Conservation (phyloP, 1,139 yeast species). For the Pichia sp. region DNA sequence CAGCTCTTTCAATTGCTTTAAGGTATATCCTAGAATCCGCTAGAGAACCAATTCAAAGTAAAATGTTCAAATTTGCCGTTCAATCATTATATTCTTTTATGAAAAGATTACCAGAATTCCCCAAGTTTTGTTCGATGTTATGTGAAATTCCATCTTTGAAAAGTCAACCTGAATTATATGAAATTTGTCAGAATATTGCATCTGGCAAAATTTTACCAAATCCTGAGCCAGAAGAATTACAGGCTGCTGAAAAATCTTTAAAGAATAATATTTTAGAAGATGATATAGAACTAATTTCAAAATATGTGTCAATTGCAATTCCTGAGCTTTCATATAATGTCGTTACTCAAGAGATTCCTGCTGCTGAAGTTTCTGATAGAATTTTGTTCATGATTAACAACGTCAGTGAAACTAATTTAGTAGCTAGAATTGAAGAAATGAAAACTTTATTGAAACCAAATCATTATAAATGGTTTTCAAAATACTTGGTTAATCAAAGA, state of each 20-base stretch:
- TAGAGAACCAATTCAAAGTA: constrained; percentile 82
- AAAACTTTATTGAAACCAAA: constrained; percentile 50
- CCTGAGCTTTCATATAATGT: constrained; percentile 25
- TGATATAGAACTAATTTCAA: constrained; percentile 18
- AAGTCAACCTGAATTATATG: constrained; percentile 77
- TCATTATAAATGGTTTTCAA: constrained; percentile 76
- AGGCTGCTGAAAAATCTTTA: constrained; percentile 22
- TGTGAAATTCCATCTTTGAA: constrained; percentile 73
- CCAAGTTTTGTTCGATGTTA: constrained; percentile 79
- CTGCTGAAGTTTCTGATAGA: constrained; percentile 63
- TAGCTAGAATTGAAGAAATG: constrained; percentile 57
- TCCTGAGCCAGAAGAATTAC: constrained; percentile 30
- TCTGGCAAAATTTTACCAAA: constrained; percentile 45
- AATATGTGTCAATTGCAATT: constrained; percentile 33
- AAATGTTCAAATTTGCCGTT: constrained; percentile 92
- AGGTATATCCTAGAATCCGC: constrained; percentile 84
- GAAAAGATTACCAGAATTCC: constrained; percentile 77
- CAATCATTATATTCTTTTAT: constrained; percentile 92
- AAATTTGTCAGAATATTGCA: constrained; percentile 56
- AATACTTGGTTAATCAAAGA: constrained; percentile 77
- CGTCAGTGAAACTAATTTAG: constrained; percentile 67
- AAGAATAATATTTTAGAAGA: constrained; percentile 15
- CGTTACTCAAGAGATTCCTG: constrained; percentile 62
- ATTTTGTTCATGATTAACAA: constrained; percentile 81
- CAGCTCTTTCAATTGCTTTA: constrained; percentile 84